Evolutionary conservation across 2,329 filamentous ascomycete genomes (phyloP).

Genomic region (Aspergillus sp.): DNA sequence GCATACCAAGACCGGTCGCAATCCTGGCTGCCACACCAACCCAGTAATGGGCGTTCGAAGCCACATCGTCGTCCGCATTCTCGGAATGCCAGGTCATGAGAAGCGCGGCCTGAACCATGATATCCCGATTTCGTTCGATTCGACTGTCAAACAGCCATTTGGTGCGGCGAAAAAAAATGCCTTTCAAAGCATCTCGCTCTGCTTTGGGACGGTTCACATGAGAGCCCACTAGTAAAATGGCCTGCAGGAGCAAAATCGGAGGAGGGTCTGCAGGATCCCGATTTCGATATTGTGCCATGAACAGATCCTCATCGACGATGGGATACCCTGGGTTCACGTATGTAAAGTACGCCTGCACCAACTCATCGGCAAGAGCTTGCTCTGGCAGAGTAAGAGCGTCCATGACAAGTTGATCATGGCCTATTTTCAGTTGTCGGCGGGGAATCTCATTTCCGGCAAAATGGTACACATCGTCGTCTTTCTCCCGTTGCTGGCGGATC

Average conservation of each 20-base stretch:
- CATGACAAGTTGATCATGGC: conserved; percentile 38
- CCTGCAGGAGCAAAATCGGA: conserved; percentile 44
- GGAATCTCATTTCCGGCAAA: conserved; percentile 39
- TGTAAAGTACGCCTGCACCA: conserved; percentile 45
- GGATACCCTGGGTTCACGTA: conserved; percentile 47
- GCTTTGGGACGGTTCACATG: conserved; percentile 39
- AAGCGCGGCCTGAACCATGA: conserved; percentile 48
- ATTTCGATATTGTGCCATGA: conserved; percentile 44
- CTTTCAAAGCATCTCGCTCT: conserved; percentile 39
- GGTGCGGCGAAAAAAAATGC: conserved; percentile 45
- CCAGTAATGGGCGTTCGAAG: conserved; percentile 48
- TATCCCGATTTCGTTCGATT: conserved; percentile 47
- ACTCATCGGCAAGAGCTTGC: conserved; percentile 41
- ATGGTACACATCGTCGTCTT: conserved; percentile 36
- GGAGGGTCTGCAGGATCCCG: conserved; percentile 39
- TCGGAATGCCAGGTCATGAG: conserved; percentile 51
- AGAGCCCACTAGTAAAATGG: conserved; percentile 45
- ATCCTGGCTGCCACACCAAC: conserved; percentile 46
- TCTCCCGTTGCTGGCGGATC: conserved; percentile 43
- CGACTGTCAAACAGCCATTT: conserved; percentile 48
- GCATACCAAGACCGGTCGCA: conserved; percentile 49
- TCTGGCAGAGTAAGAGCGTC: conserved; percentile 45
- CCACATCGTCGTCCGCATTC: conserved; percentile 45
- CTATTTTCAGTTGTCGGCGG: conserved; percentile 35
- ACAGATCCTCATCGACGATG: conserved; percentile 45